Evolutionary conservation across 352 stramenopile genomes (phyloP).

Genomic region (Bremia lactucae): DNA sequence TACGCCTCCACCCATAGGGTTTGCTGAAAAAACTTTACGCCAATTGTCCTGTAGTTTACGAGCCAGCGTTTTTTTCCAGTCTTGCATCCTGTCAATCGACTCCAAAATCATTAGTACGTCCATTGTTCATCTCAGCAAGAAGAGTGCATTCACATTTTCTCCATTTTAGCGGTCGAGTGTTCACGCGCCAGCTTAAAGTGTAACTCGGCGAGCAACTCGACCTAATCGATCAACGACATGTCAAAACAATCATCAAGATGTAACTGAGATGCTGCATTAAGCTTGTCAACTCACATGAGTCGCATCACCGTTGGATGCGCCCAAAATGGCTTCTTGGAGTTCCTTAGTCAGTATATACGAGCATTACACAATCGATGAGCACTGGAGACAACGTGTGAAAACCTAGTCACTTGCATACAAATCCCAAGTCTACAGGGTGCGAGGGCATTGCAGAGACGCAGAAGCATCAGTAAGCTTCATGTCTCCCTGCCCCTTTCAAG

Average conservation of each 20-base stretch:
- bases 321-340: slow-evolving; percentile 47
- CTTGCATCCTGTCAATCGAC: slow-evolving; percentile 45
- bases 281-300: slow-evolving; percentile 29
- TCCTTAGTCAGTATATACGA: slow-evolving; percentile 28
- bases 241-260: slow-evolving; percentile 2
- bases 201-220: slow-evolving; percentile 62
- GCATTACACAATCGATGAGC: slow-evolving; percentile 15
- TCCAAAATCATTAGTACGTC: slow-evolving; percentile 8
- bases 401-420: slow-evolving; percentile 17
- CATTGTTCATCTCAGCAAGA: slow-evolving; percentile 3
- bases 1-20: slow-evolving; percentile 42
- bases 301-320: slow-evolving; percentile 29
- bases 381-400: slow-evolving; percentile 1
- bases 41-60: slow-evolving; percentile 73
- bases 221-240: slow-evolving; percentile 22
- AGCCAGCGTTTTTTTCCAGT: slow-evolving; percentile 69
- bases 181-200: slow-evolving; percentile 75
- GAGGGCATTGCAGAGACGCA: slow-evolving; percentile 3
- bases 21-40: slow-evolving; percentile 47
- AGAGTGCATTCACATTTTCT: slow-evolving; percentile 52
- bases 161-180: slow-evolving; percentile 60
- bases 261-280: not conserved
- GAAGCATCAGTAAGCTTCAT: not conserved
- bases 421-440: slow-evolving; percentile 14
- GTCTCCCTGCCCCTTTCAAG: slow-evolving; percentile 1